Conservation (phyloP, 768 basidiomycete species). For the Lentinus brumalis region DNA sequence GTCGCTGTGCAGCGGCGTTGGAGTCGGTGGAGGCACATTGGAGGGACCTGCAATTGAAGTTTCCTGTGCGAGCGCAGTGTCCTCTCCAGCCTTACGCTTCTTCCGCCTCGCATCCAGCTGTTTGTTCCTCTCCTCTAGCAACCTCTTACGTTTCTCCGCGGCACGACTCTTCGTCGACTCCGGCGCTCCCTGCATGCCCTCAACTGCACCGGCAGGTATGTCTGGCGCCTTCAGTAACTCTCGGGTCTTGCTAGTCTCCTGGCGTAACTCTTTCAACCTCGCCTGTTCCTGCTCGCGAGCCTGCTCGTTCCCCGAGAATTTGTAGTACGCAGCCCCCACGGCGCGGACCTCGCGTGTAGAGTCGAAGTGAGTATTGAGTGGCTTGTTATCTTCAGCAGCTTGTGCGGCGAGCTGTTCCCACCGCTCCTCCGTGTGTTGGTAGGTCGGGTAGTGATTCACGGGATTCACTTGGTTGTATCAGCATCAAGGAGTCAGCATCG, state of each 20-base stretch:
- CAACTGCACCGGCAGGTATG: constrained; percentile 67
- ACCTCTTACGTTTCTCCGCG: constrained; percentile 73
- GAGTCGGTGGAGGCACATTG: neutral
- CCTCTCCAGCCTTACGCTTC: constrained; percentile 41
- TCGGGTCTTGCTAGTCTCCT: constrained; percentile 69
- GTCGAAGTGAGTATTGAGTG: constrained; percentile 80
- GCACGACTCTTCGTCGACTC: constrained; percentile 49
- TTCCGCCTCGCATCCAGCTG: constrained; percentile 67
- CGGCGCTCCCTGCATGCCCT: constrained; percentile 63
- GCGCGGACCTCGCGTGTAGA: constrained; percentile 79
- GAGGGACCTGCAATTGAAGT: neutral
- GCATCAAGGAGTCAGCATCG: neutral
- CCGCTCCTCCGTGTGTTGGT: constrained; percentile 78
- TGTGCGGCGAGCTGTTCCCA: constrained; percentile 72
- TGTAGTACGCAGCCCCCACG: constrained; percentile 90
- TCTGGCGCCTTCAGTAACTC: constrained; percentile 63
- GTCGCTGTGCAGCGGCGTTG: constrained; percentile 29
- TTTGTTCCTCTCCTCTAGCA: constrained; percentile 64
- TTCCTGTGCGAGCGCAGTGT: neutral
- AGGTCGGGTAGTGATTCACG: constrained; percentile 83
- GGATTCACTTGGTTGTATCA: constrained; percentile 62
- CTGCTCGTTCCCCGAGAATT: constrained; percentile 87
- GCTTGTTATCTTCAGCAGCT: constrained; percentile 69
- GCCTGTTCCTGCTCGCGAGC: constrained; percentile 81
- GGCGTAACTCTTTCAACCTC: constrained; percentile 63